Percentiles rank a stretch among this genome's conserved stretches.
Conservation (phyloP, 805 yeast genomes). For the Saturnispora besseyi region DNA sequence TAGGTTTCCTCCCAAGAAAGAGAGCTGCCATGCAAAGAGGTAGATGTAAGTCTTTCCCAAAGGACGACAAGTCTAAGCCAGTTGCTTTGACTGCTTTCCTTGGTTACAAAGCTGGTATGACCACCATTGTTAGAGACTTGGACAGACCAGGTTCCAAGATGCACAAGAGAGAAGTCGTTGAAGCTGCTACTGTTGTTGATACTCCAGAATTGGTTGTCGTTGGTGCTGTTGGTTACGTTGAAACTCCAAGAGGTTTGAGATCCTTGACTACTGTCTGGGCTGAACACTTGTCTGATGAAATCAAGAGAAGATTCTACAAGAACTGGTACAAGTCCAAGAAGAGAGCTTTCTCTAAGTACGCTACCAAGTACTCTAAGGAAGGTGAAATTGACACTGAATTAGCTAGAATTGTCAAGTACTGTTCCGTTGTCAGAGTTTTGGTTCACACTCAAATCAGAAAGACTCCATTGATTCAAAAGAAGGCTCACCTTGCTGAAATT, state of each 20-base stretch:
- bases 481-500: slow-evolving; percentile 99
- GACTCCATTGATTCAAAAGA: slow-evolving; percentile 98
- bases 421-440: slow-evolving; percentile 95
- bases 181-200: slow-evolving; percentile 98
- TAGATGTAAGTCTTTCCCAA: slow-evolving; percentile 98
- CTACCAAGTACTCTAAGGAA: slow-evolving; percentile 94
- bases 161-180: slow-evolving; percentile 99
- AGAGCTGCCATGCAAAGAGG: slow-evolving; percentile 98
- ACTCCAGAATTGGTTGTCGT: slow-evolving; percentile 98
- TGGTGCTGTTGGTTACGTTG: slow-evolving; percentile 99
- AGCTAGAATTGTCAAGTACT: slow-evolving; percentile 98
- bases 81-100: slow-evolving; percentile 98
- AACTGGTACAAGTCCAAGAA: slow-evolving; percentile 99
- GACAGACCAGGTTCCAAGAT: slow-evolving; percentile 99
- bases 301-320: slow-evolving; percentile 99
- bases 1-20: slow-evolving; percentile 99
- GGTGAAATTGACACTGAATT: slow-evolving; percentile 88
- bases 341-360: slow-evolving; percentile 99
- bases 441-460: slow-evolving; percentile 99
- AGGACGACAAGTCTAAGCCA: slow-evolving; percentile 95
- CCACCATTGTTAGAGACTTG: slow-evolving; percentile 99
- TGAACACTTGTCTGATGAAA: slow-evolving; percentile 98
- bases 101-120: slow-evolving; percentile 99
- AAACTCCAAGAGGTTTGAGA: slow-evolving; percentile 99
- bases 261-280: slow-evolving; percentile 99